phyloP scores from a whole-genome alignment of 2,329 filamentous ascomycete species.

The Triangularia setosa region DNA sequence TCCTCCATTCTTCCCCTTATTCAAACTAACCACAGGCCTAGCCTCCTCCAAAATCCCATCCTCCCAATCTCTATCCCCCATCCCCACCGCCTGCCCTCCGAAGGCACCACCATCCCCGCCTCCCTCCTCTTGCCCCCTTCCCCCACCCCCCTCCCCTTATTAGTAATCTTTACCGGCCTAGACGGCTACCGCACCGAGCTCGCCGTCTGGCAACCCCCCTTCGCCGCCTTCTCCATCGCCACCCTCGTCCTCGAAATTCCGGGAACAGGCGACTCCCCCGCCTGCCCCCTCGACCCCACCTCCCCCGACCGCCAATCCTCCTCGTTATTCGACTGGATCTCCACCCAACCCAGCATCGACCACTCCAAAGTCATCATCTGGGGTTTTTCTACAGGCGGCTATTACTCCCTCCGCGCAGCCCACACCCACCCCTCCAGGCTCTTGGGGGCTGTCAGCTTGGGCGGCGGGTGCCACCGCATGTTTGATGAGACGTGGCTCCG shows the following conservation, averaged over 20 bases:
- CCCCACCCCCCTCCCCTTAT: constrained; percentile 18
- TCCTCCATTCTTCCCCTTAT: neutral
- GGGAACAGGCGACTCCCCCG: constrained; percentile 55
- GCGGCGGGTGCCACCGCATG: constrained; percentile 57
- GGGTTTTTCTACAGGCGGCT: constrained; percentile 57
- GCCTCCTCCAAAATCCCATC: constrained; percentile 29
- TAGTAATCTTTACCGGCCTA: constrained; percentile 22
- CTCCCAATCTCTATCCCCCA: constrained; percentile 30
- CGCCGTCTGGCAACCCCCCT: constrained; percentile 33
- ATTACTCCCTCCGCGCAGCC: constrained; percentile 54
- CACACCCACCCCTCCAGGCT: constrained; percentile 53
- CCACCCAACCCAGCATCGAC: constrained; percentile 42
- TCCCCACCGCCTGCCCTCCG: constrained; percentile 23
- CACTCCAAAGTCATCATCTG: constrained; percentile 46
- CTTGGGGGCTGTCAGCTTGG: constrained; percentile 48
- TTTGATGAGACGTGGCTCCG: constrained; percentile 52
- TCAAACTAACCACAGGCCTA: neutral
- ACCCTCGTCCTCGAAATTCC: constrained; percentile 53
- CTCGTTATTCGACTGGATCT: constrained; percentile 53
- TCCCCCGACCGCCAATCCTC: constrained; percentile 52
- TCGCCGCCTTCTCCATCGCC: constrained; percentile 41
- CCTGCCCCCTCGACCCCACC: constrained; percentile 39
- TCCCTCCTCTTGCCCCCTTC: constrained; percentile 29
- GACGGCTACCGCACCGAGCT: constrained; percentile 32
- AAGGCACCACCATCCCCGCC: constrained; percentile 27